phyloP scores from a whole-genome alignment of 768 basidiomycete species.

The Leccinum disarticulatum region DNA sequence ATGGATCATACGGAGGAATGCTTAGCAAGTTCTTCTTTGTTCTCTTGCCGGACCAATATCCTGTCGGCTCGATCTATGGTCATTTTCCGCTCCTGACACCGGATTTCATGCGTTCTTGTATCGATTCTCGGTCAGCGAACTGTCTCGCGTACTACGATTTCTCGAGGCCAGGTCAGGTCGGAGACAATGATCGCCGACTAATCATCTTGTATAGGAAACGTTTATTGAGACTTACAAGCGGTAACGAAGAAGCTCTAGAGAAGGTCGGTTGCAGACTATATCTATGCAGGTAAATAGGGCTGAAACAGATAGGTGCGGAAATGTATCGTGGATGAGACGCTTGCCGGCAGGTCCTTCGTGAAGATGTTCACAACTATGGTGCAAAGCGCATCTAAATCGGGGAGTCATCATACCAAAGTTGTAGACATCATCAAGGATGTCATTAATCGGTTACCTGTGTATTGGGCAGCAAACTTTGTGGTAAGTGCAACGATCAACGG shows the following conservation, averaged over 20 bases:
- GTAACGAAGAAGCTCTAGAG: not conserved
- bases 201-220: slow-evolving; percentile 16
- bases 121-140: slow-evolving; percentile 34
- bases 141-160: slow-evolving; percentile 54
- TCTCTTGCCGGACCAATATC: slow-evolving; percentile 68
- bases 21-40: slow-evolving; percentile 72
- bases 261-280: slow-evolving; percentile 13
- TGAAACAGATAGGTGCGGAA: slow-evolving; percentile 9
- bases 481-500: slow-evolving; percentile 37
- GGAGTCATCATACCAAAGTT: slow-evolving; percentile 16
- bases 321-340: slow-evolving; percentile 16
- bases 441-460: slow-evolving; percentile 58
- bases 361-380: slow-evolving; percentile 10
- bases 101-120: slow-evolving; percentile 39
- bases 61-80: slow-evolving; percentile 62
- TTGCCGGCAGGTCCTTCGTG: slow-evolving; percentile 11
- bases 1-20: slow-evolving; percentile 77
- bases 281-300: not conserved
- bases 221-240: slow-evolving; percentile 18
- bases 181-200: not conserved
- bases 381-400: slow-evolving; percentile 12
- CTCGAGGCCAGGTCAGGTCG: slow-evolving; percentile 43
- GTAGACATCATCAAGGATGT: slow-evolving; percentile 70
- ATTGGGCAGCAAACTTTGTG: slow-evolving; percentile 59
- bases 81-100: slow-evolving; percentile 84